Percentiles rank a stretch among this genome's conserved stretches.
These are phyloP conservation scores for Aspergillus conjunctus DNA, from an alignment of 495 filamentous ascomycete species.

Conservation along the genomic window DNA sequence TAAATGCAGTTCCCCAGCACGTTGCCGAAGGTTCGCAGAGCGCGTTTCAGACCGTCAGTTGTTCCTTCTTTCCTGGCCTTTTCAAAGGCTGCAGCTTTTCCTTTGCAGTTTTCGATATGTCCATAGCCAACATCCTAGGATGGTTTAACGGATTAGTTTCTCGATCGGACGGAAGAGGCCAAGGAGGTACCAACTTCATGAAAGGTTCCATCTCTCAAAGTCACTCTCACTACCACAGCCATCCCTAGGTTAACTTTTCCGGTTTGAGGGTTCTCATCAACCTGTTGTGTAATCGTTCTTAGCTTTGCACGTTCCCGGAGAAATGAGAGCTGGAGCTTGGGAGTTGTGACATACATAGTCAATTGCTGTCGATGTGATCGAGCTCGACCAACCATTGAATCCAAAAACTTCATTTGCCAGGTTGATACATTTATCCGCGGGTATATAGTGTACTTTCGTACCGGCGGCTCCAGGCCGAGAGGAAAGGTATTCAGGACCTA, in stretches of 20 bases:
- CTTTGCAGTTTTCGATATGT: conserved; percentile 91
- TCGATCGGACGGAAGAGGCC: neutral
- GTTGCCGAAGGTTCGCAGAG: conserved; percentile 91
- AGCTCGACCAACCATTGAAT: conserved; percentile 97
- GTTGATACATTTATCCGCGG: conserved; percentile 90
- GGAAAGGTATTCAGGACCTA: conserved; percentile 97
- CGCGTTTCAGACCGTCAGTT: conserved; percentile 88
- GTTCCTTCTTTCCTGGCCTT: conserved; percentile 98
- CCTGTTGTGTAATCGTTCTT: conserved; percentile 41
- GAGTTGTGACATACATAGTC: conserved; percentile 68
- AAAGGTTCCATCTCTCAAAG: conserved; percentile 85
- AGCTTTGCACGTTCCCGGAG: conserved; percentile 25
- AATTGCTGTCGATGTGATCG: conserved; percentile 83
- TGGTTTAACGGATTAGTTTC: conserved; percentile 8
- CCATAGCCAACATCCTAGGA: conserved; percentile 88
- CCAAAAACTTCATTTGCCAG: conserved; percentile 98
- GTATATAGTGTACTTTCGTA: conserved; percentile 85
- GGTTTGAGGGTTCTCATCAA: conserved; percentile 61
- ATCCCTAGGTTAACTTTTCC: conserved; percentile 79
- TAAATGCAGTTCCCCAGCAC: conserved; percentile 96
- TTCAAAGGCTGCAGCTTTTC: conserved; percentile 91
- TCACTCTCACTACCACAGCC: conserved; percentile 86
- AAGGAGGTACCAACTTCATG: conserved; percentile 63
- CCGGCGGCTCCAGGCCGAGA: conserved; percentile 77
- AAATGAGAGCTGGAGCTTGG: neutral